These are phyloP conservation scores for Magnaporthiopsis incrustans DNA, from an alignment of 2,329 filamentous ascomycete genomes.

Conservation along the genomic window DNA sequence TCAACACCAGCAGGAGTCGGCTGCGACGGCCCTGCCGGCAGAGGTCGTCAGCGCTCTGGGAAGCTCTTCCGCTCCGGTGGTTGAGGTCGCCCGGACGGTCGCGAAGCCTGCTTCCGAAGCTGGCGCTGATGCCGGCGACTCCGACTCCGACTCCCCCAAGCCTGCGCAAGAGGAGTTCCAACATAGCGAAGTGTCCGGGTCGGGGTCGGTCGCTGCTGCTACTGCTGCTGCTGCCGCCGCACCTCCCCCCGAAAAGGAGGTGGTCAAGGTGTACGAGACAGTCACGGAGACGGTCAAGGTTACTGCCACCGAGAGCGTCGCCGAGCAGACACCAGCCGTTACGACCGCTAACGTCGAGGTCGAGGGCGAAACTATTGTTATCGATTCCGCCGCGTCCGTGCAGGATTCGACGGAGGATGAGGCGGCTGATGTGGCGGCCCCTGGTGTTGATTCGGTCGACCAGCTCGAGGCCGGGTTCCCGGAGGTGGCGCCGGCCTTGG, in stretches of 20 bases:
- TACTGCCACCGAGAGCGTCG: constrained; percentile 10
- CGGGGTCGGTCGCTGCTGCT: too few species aligned
- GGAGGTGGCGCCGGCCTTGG: background rate
- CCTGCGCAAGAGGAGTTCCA: background rate
- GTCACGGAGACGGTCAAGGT: constrained; percentile 14
- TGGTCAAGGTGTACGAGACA: constrained; percentile 16
- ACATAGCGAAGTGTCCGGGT: background rate
- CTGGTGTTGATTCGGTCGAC: background rate
- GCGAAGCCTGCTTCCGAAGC: background rate
- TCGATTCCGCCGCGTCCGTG: constrained; percentile 15
- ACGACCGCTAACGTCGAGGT: constrained; percentile 16
- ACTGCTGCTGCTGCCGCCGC: background rate
- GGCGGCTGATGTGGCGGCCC: constrained; percentile 16
- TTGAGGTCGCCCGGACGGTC: background rate
- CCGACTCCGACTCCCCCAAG: background rate
- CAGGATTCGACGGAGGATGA: background rate
- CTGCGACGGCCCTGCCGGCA: background rate
- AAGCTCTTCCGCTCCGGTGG: background rate
- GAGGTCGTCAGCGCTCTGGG: background rate
- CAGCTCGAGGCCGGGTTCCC: background rate
- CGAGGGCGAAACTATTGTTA: constrained; percentile 7
- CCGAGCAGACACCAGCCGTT: background rate
- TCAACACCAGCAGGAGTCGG: constrained; percentile 10
- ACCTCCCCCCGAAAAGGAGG: constrained; percentile 13
- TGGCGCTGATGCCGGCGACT: background rate